Conservation (phyloP, 352 stramenopile genomes). For the Phytophthora sansomeana region DNA sequence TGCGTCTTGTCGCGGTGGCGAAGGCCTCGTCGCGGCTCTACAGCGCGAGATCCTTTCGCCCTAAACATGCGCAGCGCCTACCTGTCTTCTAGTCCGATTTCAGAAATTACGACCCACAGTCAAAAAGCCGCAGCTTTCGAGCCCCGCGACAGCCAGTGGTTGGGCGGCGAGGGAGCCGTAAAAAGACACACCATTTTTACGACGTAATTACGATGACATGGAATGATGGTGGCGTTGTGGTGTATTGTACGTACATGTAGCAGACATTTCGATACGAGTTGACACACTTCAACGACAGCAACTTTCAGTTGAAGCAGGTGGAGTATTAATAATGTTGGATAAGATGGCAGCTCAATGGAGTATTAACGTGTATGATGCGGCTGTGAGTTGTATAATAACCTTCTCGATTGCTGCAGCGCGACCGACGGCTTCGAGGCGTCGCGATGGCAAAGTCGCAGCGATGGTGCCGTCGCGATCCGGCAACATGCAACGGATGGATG, state of each 20-base stretch:
- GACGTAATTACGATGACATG: conserved; percentile 17
- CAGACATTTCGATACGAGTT: not conserved
- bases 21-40: too few relatives aligned
- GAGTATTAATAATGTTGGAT: too few relatives aligned
- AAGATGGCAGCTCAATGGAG: too few relatives aligned
- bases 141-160: conserved; percentile 44
- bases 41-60: too few relatives aligned
- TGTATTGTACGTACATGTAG: not conserved
- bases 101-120: conserved; percentile 68
- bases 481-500: conserved; percentile 13
- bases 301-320: not conserved
- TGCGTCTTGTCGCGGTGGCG: too few relatives aligned
- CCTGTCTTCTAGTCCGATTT: conserved; percentile 92
- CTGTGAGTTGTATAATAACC: too few relatives aligned
- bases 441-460: conserved; percentile 18
- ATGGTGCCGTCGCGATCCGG: conserved; percentile 16
- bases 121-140: conserved; percentile 40
- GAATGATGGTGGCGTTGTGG: not conserved
- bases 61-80: too few relatives aligned
- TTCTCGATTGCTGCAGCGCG: too few relatives aligned
- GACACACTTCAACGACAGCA: not conserved
- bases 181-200: conserved; percentile 27
- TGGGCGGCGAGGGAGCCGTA: conserved; percentile 24
- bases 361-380: too few relatives aligned
- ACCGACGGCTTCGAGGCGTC: conserved; percentile 22